Percentiles rank a stretch among this genome's conserved stretches.
Conservation (phyloP, 148 eudicot genomes). For the Beta vulgaris region DNA sequence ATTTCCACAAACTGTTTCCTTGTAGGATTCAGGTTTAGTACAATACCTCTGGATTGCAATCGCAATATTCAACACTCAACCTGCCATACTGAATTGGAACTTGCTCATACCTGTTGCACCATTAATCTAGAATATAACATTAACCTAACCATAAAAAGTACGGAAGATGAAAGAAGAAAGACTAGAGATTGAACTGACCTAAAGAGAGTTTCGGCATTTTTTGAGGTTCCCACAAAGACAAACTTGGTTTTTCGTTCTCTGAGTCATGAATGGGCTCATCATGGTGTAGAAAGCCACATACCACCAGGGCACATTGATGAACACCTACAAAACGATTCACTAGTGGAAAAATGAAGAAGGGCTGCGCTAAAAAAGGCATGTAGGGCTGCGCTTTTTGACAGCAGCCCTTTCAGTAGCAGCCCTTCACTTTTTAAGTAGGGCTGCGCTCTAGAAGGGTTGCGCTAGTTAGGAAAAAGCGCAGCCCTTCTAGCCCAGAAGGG, state of each 20-base stretch:
- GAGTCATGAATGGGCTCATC: conserved; percentile 75
- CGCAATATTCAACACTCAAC: conserved; percentile 64
- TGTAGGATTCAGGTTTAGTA: conserved; percentile 62
- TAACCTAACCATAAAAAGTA: not conserved
- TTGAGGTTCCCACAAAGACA: conserved; percentile 74
- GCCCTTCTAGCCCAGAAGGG: too few species aligned
- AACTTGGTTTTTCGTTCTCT: conserved; percentile 93
- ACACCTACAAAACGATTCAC: too few species aligned
- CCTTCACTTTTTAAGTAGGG: too few species aligned
- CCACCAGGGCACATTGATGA: conserved; percentile 93
- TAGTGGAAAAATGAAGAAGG: too few species aligned
- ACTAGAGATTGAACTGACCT: conserved; percentile 43
- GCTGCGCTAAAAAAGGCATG: too few species aligned
- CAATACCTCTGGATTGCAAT: conserved; percentile 73
- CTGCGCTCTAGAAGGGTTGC: too few species aligned
- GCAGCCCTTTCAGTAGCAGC: too few species aligned
- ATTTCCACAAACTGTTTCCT: conserved; percentile 73
- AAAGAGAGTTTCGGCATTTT: conserved; percentile 76
- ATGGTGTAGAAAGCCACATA: conserved; percentile 70
- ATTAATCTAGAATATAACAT: not conserved
- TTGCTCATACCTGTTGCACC: conserved; percentile 58
- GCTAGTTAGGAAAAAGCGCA: too few species aligned
- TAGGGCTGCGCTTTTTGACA: too few species aligned
- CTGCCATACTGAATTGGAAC: conserved; percentile 95
- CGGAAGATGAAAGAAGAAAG: too few species aligned